These are phyloP conservation scores for Fusarium domesticum DNA, from an alignment of 2,329 filamentous ascomycete species.

Conservation along the genomic window DNA sequence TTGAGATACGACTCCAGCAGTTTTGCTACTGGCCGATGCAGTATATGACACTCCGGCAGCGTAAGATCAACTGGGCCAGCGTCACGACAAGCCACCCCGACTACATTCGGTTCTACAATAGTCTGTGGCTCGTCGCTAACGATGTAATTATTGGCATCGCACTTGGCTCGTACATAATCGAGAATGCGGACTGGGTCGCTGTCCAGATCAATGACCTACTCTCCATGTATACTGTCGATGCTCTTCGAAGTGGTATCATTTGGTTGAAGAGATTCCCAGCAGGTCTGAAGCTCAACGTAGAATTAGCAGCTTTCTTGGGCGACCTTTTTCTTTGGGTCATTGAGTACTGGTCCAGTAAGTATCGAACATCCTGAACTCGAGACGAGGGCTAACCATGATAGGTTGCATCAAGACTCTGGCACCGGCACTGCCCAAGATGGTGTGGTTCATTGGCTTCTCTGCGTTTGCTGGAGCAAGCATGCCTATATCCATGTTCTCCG, in stretches of 20 bases:
- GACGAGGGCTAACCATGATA: conserved; percentile 34
- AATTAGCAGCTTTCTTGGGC: conserved; percentile 89
- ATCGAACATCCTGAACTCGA: background rate
- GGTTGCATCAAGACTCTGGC: conserved; percentile 74
- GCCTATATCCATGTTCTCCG: conserved; percentile 93
- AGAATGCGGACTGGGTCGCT: conserved; percentile 84
- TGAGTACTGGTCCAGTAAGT: conserved; percentile 87
- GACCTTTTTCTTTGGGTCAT: conserved; percentile 98
- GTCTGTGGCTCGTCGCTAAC: conserved; percentile 95
- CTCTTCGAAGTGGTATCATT: conserved; percentile 80
- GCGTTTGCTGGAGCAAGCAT: conserved; percentile 95
- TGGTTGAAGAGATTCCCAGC: conserved; percentile 98
- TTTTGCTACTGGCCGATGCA: conserved; percentile 99
- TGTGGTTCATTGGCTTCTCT: conserved; percentile 91
- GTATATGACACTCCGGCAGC: conserved; percentile 83
- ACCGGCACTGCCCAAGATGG: conserved; percentile 77
- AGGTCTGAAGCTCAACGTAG: conserved; percentile 90
- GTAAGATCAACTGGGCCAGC: conserved; percentile 91
- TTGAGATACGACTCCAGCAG: conserved; percentile 94
- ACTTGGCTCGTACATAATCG: conserved; percentile 92
- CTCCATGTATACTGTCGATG: conserved; percentile 80
- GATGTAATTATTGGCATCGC: conserved; percentile 98
- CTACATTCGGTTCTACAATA: conserved; percentile 99
- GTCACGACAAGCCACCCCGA: conserved; percentile 94
- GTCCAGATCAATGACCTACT: conserved; percentile 73